phyloP scores from a whole-genome alignment of 2,329 filamentous ascomycete genomes.

The Drechslerella stenobrocha region DNA sequence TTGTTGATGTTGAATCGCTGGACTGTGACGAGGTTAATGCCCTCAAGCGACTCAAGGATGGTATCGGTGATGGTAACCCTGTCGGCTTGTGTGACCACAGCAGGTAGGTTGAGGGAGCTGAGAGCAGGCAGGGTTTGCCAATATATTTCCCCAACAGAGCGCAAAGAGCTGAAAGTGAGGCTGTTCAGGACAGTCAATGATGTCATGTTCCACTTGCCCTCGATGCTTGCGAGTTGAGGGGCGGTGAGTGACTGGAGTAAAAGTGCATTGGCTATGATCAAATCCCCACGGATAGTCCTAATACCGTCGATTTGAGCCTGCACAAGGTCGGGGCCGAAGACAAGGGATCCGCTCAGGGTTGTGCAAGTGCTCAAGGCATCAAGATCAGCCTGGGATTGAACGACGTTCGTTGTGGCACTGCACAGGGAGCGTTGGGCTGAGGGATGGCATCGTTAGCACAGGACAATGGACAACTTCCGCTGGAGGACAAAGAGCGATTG shows the following conservation, averaged over 20 bases:
- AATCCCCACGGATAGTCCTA: constrained; percentile 62
- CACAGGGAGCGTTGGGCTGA: constrained; percentile 33
- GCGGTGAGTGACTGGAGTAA: constrained; percentile 61
- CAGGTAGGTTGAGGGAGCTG: constrained; percentile 64
- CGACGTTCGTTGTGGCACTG: constrained; percentile 25
- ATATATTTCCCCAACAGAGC: constrained; percentile 67
- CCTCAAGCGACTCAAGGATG: constrained; percentile 73
- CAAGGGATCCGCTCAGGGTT: constrained; percentile 70
- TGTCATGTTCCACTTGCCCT: constrained; percentile 69
- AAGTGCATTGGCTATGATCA: constrained; percentile 65
- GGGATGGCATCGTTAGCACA: background rate
- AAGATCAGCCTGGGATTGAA: constrained; percentile 53
- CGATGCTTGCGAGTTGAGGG: constrained; percentile 68
- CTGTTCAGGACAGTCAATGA: constrained; percentile 70
- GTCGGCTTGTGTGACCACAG: constrained; percentile 68
- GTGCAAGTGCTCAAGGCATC: constrained; percentile 60
- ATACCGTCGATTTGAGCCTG: constrained; percentile 67
- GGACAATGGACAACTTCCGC: background rate
- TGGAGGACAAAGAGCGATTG: background rate
- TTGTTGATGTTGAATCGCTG: constrained; percentile 80
- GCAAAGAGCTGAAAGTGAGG: constrained; percentile 69
- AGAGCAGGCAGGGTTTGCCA: constrained; percentile 73
- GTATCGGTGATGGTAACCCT: constrained; percentile 82
- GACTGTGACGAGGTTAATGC: constrained; percentile 77
- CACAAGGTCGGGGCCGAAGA: constrained; percentile 62